A percentile compares a stretch with the other conserved stretches of the same genome.
Evolutionary conservation across 495 filamentous ascomycete genomes (phyloP).

Genomic region (Neurospora sp.): DNA sequence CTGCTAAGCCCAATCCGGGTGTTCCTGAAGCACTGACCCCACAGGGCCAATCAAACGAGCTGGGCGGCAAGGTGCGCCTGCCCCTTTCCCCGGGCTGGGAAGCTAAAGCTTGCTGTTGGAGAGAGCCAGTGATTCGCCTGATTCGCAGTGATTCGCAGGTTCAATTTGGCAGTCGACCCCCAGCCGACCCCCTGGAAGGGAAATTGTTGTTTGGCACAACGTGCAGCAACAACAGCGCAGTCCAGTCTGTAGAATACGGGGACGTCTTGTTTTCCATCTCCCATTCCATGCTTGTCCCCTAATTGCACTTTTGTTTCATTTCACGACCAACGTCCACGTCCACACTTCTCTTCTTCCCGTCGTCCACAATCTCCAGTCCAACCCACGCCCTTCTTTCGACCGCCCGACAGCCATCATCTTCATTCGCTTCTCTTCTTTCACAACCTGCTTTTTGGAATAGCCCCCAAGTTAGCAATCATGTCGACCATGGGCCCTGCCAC

Average conservation of each 20-base stretch:
- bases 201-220: conserved; percentile 40
- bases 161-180: conserved; percentile 7
- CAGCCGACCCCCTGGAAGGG: conserved; percentile 26
- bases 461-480: conserved; percentile 27
- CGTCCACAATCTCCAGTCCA: conserved; percentile 13
- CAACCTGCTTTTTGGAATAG: conserved; percentile 36
- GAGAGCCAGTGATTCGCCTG: background rate
- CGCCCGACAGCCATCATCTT: conserved; percentile 8
- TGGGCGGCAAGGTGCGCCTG: conserved; percentile 19
- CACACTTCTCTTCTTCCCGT: conserved; percentile 4
- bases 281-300: background rate
- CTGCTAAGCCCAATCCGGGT: conserved; percentile 14
- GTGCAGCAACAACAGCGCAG: background rate
- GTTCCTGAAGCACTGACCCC: conserved; percentile 26
- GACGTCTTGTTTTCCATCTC: conserved; percentile 6
- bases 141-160: background rate
- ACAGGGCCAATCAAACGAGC: conserved; percentile 28
- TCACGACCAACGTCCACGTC: background rate
- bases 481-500: conserved; percentile 35
- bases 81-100: conserved; percentile 32
- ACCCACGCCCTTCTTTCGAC: conserved; percentile 5
- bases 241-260: conserved; percentile 16
- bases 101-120: background rate
- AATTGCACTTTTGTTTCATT: conserved; percentile 1
- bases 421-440: conserved; percentile 6